Conservation (phyloP, 2,329 filamentous ascomycete genomes). For the Colletotrichum trifolii region DNA sequence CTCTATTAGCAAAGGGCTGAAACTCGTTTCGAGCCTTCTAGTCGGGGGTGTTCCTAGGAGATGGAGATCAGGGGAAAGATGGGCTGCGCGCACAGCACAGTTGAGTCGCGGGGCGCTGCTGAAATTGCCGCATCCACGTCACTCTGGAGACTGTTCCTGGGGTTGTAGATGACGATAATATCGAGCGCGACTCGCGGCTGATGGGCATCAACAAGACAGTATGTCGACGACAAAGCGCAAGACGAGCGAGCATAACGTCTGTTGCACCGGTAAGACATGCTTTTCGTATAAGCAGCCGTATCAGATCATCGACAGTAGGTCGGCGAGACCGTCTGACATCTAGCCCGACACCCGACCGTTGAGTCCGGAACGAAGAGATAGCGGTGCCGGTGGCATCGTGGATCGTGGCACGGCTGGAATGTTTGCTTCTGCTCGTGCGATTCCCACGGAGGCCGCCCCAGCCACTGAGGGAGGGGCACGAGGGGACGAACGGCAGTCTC, state of each 20-base stretch:
- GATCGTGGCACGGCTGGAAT: slow-evolving; percentile 27
- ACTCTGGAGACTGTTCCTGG: slow-evolving; percentile 18
- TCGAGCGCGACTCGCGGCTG: slow-evolving; percentile 24
- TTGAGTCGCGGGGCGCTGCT: slow-evolving; percentile 14
- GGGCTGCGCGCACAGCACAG: slow-evolving; percentile 11
- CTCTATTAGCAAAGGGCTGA: slow-evolving; percentile 22
- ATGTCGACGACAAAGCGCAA: neutral
- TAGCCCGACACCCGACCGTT: slow-evolving; percentile 27
- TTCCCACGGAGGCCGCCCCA: neutral
- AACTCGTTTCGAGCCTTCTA: slow-evolving; percentile 19
- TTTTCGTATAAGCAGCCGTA: slow-evolving; percentile 17
- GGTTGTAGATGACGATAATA: slow-evolving; percentile 22
- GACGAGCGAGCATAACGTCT: neutral
- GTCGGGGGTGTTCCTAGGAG: slow-evolving; percentile 19
- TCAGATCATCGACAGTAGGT: slow-evolving; percentile 5
- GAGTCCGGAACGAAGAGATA: slow-evolving; percentile 5
- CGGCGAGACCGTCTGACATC: neutral
- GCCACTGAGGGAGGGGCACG: slow-evolving; percentile 11
- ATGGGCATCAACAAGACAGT: neutral
- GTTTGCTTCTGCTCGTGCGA: slow-evolving; percentile 33
- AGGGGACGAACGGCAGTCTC: slow-evolving; percentile 11
- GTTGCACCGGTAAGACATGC: slow-evolving; percentile 25
- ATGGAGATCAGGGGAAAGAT: slow-evolving; percentile 16
- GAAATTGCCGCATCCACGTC: slow-evolving; percentile 21
- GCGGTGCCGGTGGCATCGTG: slow-evolving; percentile 17